Evolutionary conservation across 352 stramenopile species (phyloP).

Genomic region (Phytophthora tentaculata): DNA sequence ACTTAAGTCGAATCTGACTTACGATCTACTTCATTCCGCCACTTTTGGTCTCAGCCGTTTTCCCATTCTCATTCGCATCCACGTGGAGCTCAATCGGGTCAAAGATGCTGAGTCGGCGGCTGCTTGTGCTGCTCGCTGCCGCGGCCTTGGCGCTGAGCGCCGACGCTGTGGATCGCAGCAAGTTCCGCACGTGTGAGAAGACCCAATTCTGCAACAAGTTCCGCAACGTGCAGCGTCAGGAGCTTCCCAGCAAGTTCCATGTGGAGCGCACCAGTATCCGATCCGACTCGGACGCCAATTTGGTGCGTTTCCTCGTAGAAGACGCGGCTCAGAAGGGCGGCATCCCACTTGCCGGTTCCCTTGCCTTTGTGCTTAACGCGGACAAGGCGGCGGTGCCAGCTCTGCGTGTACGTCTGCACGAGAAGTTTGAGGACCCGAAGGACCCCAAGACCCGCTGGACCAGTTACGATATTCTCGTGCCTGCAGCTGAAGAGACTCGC

Average conservation of each 20-base stretch:
- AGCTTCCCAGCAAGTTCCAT: constrained; percentile 32
- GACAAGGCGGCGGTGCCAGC: constrained; percentile 44
- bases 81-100: constrained; percentile 20
- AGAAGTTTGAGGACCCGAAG: constrained; percentile 56
- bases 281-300: constrained; percentile 30
- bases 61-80: constrained; percentile 14
- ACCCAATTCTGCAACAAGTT: constrained; percentile 96
- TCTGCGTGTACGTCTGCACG: constrained; percentile 61
- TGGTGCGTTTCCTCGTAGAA: constrained; percentile 57
- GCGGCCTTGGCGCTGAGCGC: constrained; percentile 8
- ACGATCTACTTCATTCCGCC: not conserved
- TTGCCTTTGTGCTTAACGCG: constrained; percentile 62
- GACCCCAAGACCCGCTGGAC: constrained; percentile 69
- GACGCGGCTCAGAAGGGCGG: constrained; percentile 27
- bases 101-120: constrained; percentile 21
- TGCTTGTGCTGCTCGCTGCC: constrained; percentile 24
- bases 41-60: not conserved
- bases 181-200: constrained; percentile 98
- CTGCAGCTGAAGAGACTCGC: constrained; percentile 40
- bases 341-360: constrained; percentile 43
- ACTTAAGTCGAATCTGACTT: not conserved
- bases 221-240: constrained; percentile 43
- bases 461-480: constrained; percentile 53
- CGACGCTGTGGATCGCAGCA: constrained; percentile 94
- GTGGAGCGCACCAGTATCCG: constrained; percentile 44